These are phyloP conservation scores for Chondrus crispus DNA, from an alignment of 23 red algal genomes.

Conservation along the genomic window DNA sequence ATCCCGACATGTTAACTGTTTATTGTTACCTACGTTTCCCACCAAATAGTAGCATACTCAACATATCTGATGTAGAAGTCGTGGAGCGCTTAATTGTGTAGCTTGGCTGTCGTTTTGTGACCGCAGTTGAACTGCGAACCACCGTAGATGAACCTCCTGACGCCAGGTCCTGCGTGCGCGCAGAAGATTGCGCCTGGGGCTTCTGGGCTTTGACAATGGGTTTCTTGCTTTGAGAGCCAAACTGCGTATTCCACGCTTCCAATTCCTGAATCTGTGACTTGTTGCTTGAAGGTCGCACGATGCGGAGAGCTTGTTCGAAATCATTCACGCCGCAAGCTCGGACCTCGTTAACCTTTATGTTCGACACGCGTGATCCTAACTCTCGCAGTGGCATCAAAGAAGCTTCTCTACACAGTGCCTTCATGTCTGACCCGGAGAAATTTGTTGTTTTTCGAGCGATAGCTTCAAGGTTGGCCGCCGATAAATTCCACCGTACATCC, in stretches of 20 bases:
- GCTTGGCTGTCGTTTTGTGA: neutral
- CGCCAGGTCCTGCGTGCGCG: neutral
- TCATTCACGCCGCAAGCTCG: conserved; percentile 46
- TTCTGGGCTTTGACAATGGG: neutral
- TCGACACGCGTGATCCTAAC: conserved; percentile 34
- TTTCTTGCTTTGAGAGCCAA: neutral
- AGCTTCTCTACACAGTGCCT: conserved; percentile 81
- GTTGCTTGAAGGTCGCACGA: neutral
- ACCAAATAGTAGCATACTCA: neutral
- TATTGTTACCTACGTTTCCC: neutral
- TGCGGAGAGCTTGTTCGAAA: conserved; percentile 32
- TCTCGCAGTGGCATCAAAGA: conserved; percentile 77
- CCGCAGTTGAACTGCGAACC: neutral
- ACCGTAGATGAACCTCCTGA: neutral
- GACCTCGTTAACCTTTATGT: conserved; percentile 32
- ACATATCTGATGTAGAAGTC: neutral
- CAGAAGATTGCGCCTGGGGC: neutral
- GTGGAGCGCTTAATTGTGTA: neutral
- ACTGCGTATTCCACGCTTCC: conserved; percentile 1
- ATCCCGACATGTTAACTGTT: neutral
- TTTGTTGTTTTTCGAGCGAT: neutral
- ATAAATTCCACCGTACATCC: neutral
- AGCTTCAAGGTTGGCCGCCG: neutral
- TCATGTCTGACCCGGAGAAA: conserved; percentile 12
- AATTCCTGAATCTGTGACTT: conserved; percentile 16